These are phyloP conservation scores for Penicillium macrosclerotiorum DNA, from an alignment of 495 filamentous ascomycete species.

Conservation along the genomic window DNA sequence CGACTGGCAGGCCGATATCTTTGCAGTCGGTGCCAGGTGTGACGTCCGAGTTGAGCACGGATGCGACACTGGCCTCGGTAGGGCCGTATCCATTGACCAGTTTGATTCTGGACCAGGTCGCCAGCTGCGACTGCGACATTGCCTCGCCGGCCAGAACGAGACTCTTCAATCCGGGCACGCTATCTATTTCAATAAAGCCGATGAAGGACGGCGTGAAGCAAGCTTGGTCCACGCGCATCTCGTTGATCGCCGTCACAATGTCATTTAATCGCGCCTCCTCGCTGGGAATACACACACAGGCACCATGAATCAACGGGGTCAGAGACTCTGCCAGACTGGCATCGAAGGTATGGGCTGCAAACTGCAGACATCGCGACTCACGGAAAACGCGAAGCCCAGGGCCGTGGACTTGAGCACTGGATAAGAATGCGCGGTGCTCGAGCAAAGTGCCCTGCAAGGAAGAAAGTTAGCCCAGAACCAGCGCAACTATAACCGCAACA, in stretches of 20 bases:
- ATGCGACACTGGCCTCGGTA: conserved; percentile 42
- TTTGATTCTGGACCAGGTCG: conserved; percentile 53
- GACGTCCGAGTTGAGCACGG: conserved; percentile 37
- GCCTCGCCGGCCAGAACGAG: conserved; percentile 54
- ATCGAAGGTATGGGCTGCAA: conserved; percentile 55
- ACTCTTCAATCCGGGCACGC: conserved; percentile 43
- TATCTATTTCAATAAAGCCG: conserved; percentile 42
- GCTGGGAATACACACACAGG: conserved; percentile 47
- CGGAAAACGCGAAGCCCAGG: conserved; percentile 28
- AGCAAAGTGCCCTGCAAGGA: conserved; percentile 41
- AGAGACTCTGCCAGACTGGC: conserved; percentile 44
- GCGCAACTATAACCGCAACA: not conserved
- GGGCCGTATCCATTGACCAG: conserved; percentile 64
- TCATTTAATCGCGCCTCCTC: conserved; percentile 52
- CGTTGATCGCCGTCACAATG: conserved; percentile 44
- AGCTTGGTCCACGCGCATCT: conserved; percentile 43
- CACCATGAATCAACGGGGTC: conserved; percentile 43
- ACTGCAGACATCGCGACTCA: conserved; percentile 44
- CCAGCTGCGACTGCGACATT: conserved; percentile 50
- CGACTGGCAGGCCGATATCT: conserved; percentile 46
- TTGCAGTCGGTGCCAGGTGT: conserved; percentile 34
- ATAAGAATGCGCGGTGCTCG: conserved; percentile 46
- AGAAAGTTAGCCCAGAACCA: conserved; percentile 1
- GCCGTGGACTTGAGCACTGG: conserved; percentile 43
- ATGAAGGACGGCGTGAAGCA: conserved; percentile 54